Conservation (phyloP, 1,284 basidiomycete species). For the Austroboletus rostrupii region DNA sequence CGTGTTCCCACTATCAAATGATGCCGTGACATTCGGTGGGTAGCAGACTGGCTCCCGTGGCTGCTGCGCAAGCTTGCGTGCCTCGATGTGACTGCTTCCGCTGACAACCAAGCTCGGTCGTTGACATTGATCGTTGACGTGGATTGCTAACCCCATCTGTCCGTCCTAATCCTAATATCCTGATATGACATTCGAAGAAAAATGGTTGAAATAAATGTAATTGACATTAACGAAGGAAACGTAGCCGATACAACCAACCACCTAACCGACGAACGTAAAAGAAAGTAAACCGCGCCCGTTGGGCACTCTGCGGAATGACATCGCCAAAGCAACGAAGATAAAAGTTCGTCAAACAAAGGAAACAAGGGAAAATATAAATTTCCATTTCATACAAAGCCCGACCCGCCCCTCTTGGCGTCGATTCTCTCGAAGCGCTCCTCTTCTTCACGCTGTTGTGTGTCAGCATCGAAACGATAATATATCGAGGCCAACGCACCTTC, state of each 20-base stretch:
- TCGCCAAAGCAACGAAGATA: not conserved
- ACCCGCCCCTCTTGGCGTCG: conserved; percentile 79
- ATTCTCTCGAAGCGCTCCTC: conserved; percentile 81
- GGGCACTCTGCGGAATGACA: conserved; percentile 7
- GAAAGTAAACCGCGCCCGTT: conserved; percentile 3
- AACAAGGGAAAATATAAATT: not conserved
- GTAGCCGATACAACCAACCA: conserved; percentile 9
- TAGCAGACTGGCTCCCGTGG: too few relatives aligned
- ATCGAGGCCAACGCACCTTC: conserved; percentile 42
- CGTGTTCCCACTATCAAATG: too few relatives aligned
- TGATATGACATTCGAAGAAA: not conserved
- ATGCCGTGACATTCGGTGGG: too few relatives aligned
- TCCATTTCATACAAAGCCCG: conserved; percentile 71
- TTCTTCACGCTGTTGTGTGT: conserved; percentile 58
- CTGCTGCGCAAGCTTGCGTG: too few relatives aligned
- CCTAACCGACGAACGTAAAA: conserved; percentile 3
- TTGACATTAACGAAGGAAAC: not conserved
- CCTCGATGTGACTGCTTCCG: too few relatives aligned
- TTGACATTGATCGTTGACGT: too few relatives aligned
- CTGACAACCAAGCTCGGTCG: too few relatives aligned
- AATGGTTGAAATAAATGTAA: not conserved
- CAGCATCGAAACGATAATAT: conserved; percentile 8
- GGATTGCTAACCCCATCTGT: too few relatives aligned
- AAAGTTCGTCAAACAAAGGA: not conserved
- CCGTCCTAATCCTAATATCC: too few relatives aligned